A percentile compares a stretch with the other conserved stretches of the same genome.
Evolutionary conservation across 805 yeast species (phyloP).

Genomic region (Ogataea parapolymorpha): DNA sequence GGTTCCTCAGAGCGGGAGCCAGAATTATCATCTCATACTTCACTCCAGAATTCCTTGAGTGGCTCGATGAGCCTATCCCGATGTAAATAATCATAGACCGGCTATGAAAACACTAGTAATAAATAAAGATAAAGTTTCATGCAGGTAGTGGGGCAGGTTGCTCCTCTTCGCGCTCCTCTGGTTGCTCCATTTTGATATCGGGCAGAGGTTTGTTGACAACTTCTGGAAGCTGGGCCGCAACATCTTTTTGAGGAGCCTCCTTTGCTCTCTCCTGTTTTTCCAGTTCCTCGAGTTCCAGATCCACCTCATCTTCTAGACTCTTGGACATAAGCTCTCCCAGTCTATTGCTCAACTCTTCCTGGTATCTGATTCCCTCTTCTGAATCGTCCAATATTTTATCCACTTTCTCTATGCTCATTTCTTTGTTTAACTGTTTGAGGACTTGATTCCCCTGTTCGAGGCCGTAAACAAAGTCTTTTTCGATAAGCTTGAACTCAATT

Average conservation of each 20-base stretch:
- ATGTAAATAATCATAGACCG: constrained; percentile 17
- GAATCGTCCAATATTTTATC: constrained; percentile 81
- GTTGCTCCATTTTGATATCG: constrained; percentile 16
- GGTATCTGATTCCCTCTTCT: constrained; percentile 77
- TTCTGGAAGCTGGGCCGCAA: constrained; percentile 28
- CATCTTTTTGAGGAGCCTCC: not conserved
- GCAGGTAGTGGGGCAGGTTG: constrained; percentile 7
- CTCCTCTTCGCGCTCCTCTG: constrained; percentile 20
- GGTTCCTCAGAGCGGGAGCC: constrained; percentile 95
- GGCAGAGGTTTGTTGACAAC: constrained; percentile 23
- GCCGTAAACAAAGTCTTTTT: constrained; percentile 79
- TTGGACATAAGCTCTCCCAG: constrained; percentile 43
- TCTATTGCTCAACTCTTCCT: constrained; percentile 63
- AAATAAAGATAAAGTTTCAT: not conserved
- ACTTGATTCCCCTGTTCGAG: constrained; percentile 77
- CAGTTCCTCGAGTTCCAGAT: constrained; percentile 53
- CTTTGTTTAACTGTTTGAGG: constrained; percentile 70
- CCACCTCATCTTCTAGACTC: constrained; percentile 59
- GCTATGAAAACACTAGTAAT: not conserved
- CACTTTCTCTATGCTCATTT: constrained; percentile 73
- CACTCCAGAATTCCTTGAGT: constrained; percentile 92
- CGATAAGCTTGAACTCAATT: constrained; percentile 87
- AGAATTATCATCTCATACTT: constrained; percentile 86
- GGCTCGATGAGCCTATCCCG: constrained; percentile 54
- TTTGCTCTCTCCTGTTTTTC: constrained; percentile 40